Evolutionary conservation across 1,284 basidiomycete species (phyloP), one percentile per base, ranked within the genome.

Genomic region (Schizopora paradoxa): DNA sequence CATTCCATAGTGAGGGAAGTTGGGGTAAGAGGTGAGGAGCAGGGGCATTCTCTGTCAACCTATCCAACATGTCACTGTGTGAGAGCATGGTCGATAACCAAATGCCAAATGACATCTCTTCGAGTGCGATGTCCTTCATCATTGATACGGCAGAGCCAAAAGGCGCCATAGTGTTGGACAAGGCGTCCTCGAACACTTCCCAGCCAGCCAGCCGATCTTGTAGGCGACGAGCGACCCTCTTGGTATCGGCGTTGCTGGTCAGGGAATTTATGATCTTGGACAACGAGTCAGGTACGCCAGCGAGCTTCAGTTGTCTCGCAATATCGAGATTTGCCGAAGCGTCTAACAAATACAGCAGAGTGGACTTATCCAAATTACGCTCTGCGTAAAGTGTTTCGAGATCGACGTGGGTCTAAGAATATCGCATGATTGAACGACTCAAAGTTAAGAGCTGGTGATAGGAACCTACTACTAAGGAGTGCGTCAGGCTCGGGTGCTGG

Each of bases 41-140:
- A 18, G 70, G 59, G 8, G 70, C 66, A 41, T 67, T 72, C 51
- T 72, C 69, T 6, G 61, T 58, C 4, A 82, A 61, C 41, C 69
- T 73, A 1, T 66, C 55, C 28, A 70, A 57, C 13, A 86, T 58
- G 41, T 77, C 73, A 0, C 62, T 64, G 40, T 82, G 74, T 16
- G 70, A 67, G 23, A 79, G 66, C 72, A 88, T 77, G 14, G 76
- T 80, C 45, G 75, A 74, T 4, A 88, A 64, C 79, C 81, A 85
- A 35, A 81, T 76, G 3, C 83, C 85, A 47, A 83, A 70, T 0
- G 82, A 73, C 43, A 75, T 71, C 54, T 87, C 85, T 38, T 82
- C 78, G 1, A 67, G 61, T 6, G 75, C 73, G 14, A 85, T 63
- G 28, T 85, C 78, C 49, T 70, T 74, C 14, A 87, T 59, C 55